Conservation (phyloP, 768 basidiomycete species). For the Panellus pusillus region DNA sequence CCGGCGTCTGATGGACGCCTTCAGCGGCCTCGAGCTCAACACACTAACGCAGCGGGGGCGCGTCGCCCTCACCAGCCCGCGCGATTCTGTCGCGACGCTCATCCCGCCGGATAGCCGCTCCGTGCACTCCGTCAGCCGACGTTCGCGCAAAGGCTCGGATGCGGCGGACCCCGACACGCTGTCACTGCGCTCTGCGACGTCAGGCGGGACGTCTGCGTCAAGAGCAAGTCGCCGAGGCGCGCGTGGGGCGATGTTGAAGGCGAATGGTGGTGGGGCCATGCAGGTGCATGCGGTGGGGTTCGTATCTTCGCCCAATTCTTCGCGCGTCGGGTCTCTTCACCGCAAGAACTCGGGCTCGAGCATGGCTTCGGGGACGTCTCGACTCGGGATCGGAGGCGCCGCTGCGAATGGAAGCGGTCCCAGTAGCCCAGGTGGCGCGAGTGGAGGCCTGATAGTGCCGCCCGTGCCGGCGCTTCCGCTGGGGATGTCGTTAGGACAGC, state of each 20-base stretch:
- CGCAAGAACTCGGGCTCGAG: constrained; percentile 67
- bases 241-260: constrained; percentile 32
- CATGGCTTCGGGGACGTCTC: constrained; percentile 43
- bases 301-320: constrained; percentile 15
- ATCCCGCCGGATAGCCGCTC: constrained; percentile 30
- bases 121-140: constrained; percentile 12
- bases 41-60: constrained; percentile 55
- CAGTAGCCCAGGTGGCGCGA: constrained; percentile 27
- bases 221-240: constrained; percentile 40
- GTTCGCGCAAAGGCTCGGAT: constrained; percentile 35
- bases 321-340: constrained; percentile 41
- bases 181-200: constrained; percentile 56
- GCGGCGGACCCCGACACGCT: constrained; percentile 48
- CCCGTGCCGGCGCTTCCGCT: constrained; percentile 25
- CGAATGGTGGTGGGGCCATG: constrained; percentile 27
- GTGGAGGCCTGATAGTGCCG: constrained; percentile 17
- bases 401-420: constrained; percentile 36
- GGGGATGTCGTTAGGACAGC: constrained; percentile 16
- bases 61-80: constrained; percentile 26
- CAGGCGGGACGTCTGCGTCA: constrained; percentile 49
- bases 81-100: constrained; percentile 37
- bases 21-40: constrained; percentile 75
- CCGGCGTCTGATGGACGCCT: constrained; percentile 71
- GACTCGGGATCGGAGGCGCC: constrained; percentile 15
- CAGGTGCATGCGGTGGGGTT: constrained; percentile 12